Evolutionary conservation across 257 asterid genomes (phyloP), one percentile per base, ranked within the genome.

Genomic region (Hygrophila difformis): DNA sequence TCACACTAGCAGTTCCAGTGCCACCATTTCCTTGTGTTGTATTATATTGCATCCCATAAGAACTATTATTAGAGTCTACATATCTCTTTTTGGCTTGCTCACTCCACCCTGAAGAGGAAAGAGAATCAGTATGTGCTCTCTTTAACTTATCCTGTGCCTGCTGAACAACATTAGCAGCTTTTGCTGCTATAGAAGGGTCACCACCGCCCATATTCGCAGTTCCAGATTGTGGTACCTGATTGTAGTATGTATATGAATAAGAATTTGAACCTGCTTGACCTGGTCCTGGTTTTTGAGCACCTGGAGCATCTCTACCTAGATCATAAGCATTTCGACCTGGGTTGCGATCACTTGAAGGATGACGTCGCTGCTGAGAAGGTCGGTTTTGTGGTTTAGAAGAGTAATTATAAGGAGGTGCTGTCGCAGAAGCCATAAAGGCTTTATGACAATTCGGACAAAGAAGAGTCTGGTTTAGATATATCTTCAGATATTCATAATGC

Each of bases 401-500:
- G n/a, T 39, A 39, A 52, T 53, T 56, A 34, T 60, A 45, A 5
- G 87, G 87, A 4, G 79, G 63, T 37, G 77, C 44, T 17, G 71
- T 74, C 63, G 67, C 79, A 24, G 62, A 53, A 33, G 87, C 87
- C 40, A 13, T 44, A 62, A 77, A 77, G 47, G 77, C 66, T 53
- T 62, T 54, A 16, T 59, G 76, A 31, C 87, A 77, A 50, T 68
- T 70, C 5, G 74, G 79, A 50, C 82, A 74, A 50, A 70, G 76
- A 45, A 77, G 87, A 47, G 74, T 73, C 14, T 63, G 65, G 70
- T 77, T 70, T 24, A 73, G 79, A 57, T 77, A 74, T 36, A 44
- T 38, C 62, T 46, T 70, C 6, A 67, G 73, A 56, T 77, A 77
- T 45, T 77, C 87, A 39, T 77, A 77, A 50, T 77, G 73, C 82